These are phyloP conservation scores for Parachlorella kessleri DNA, from an alignment of 139 green algal species.

Conservation along the genomic window DNA sequence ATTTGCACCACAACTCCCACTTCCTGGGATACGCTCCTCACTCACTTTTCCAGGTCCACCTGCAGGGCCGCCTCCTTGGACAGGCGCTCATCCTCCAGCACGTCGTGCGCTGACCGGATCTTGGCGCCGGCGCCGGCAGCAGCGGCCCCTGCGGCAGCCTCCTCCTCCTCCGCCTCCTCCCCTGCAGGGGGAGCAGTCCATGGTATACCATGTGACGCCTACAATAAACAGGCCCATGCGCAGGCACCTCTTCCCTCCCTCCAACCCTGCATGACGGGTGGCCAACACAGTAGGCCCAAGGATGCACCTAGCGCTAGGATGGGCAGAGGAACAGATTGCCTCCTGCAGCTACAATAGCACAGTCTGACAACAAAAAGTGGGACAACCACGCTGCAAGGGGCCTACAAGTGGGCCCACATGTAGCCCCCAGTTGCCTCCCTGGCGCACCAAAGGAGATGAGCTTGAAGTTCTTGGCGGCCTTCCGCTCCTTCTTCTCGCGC, in stretches of 20 bases:
- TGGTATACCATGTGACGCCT: no score
- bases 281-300: no score
- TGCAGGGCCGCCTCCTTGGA: conserved; percentile 42
- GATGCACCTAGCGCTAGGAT: no score
- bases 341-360: no score
- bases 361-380: not conserved
- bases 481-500: conserved; percentile 42
- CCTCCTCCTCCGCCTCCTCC: conserved; percentile 61
- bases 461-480: conserved; percentile 70
- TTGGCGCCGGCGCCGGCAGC: conserved; percentile 32
- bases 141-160: conserved; percentile 26
- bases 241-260: no score
- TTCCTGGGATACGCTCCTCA: not conserved
- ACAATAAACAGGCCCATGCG: no score
- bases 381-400: not conserved
- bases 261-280: no score
- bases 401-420: not conserved
- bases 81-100: conserved; percentile 51
- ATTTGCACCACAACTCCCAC: not conserved
- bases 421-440: not conserved
- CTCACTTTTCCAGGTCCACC: conserved; percentile 31
- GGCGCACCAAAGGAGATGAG: conserved; percentile 90
- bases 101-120: conserved; percentile 75
- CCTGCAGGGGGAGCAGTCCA: not conserved
- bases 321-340: no score